Base-by-base conservation (phyloP, 192 early-diverging fungal genomes). In the Kappamyces sp. region DNA sequence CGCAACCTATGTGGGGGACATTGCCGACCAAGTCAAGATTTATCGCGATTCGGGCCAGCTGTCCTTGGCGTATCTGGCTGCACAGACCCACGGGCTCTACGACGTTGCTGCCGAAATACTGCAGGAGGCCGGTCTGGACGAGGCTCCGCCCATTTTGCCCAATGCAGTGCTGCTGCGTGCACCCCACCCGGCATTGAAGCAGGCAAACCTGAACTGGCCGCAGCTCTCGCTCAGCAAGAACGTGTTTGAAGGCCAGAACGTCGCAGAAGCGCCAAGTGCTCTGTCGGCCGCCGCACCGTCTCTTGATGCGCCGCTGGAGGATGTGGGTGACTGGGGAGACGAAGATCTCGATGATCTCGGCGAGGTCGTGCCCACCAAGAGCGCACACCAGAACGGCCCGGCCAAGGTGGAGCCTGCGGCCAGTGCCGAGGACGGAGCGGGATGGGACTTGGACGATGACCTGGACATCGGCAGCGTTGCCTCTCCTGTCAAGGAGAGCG, bases 161-260 rank as follows among this genome's bases (percentile, higher is more conserved):
- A 71, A 72, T 1, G 69, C 80, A 1, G 61, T 76, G 41, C 68
- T 92, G 11, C 73, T 93, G 36, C 71, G 76, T 45, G 77, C 88
- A 14, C 79, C 86, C 0, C 77, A 78, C 46, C 91, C 93, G 9
- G 65, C 91, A n/a, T 66, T 85, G 46, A 68, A 75, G 36, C 80
- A 88, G 8, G 62, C 73, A 40, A 90, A 96, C 63, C 66, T 80
- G 40, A 92, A 97, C 77, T 99, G 94, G 96, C 94, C 96, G 5
- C 79, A 85, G 60, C 78, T 97, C 59, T 78, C 86, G 3, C 87
- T 94, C 11, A 32, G 7, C 15, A 15, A 55, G 31, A 11, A 11
- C 45, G 54, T 30, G 7, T 15, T 55, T 55, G 11, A 33, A 32
- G 12, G 22, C 22, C 4, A 4, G 4, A 29, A 49, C 30, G 51